Base-by-base conservation (phyloP, 805 yeast species). In the Schwanniomyces vanrijiae region DNA sequence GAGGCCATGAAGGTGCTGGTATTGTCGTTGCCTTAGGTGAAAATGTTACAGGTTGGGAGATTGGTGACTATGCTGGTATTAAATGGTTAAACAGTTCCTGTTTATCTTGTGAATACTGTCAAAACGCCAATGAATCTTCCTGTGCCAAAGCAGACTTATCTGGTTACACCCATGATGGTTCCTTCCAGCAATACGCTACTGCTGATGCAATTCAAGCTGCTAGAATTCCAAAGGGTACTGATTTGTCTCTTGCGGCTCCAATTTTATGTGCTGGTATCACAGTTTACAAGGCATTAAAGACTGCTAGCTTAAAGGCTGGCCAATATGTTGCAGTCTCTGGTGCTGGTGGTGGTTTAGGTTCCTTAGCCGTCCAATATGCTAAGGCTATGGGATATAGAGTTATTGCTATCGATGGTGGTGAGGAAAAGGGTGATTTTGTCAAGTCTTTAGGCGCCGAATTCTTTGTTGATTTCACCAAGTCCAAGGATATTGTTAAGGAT, bases 1-100 rank as follows among this genome's bases (percentile, higher is more conserved):
- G 94, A 53, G 95, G 95, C 58, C 95, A 88, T 71, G 95, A 88
- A 71, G 95, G 94, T 72, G 91, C 92, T 24, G 95, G 95, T 65
- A 79, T 80, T 43, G 94, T 88, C 55, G 94, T 87, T 50, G 91
- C 84, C 51, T 75, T 78, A 62, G 95, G 95, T 55, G 71, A 73
- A 40, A 76, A 78, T 58, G 95, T 88, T 48, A 71, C 65, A 46
- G 84, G 84, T 66, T 84, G 86, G 70, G 79, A 86, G 65, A 73
- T 85, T 54, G 95, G 95, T 60, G 95, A 88, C 68, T 75, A 70
- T 48, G 95, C 91, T 35, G 95, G 95, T 59, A 73, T 88, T 64
- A 88, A 88, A 69, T 88, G 95, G 94, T 73, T 88, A 63, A 84
- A 86, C 68, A 82, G 86, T 51, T 83, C 90, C 29, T 88, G 95